A percentile compares a stretch with the other conserved stretches of the same genome.
phyloP scores from a whole-genome alignment of 208 protist species.

The Acanthamoeba royreba region DNA sequence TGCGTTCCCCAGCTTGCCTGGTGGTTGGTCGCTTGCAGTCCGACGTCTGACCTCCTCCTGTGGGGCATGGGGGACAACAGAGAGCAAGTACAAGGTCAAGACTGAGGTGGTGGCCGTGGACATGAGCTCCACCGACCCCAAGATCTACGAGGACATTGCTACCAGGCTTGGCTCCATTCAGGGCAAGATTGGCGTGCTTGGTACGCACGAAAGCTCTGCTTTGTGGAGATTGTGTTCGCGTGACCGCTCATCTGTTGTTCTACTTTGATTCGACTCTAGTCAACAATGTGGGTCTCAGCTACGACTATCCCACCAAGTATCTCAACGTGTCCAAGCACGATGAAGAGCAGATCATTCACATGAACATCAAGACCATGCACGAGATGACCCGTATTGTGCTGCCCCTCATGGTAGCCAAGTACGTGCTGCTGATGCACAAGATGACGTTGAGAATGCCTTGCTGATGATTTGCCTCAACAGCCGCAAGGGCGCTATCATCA shows the following conservation, averaged over 20 bases:
- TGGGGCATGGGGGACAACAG: no score
- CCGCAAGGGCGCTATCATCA: slow-evolving; percentile 82
- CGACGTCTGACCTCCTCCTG: not conserved
- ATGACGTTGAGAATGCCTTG: not conserved
- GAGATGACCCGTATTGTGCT: slow-evolving; percentile 85
- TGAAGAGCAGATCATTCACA: slow-evolving; percentile 83
- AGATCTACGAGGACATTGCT: slow-evolving; percentile 80
- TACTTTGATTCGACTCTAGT: slow-evolving; percentile 83
- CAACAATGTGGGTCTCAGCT: slow-evolving; percentile 93
- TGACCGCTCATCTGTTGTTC: no score
- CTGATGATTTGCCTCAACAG: not conserved
- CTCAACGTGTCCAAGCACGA: slow-evolving; percentile 79
- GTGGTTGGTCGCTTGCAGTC: not conserved
- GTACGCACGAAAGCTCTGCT: no score
- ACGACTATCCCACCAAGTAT: slow-evolving; percentile 89
- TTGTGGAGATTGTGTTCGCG: no score
- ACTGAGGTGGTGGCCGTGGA: slow-evolving; percentile 85
- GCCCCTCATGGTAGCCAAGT: slow-evolving; percentile 77
- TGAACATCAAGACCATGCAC: slow-evolving; percentile 86
- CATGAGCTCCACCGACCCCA: slow-evolving; percentile 75
- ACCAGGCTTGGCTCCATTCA: not conserved
- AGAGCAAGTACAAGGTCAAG: slow-evolving; percentile 76
- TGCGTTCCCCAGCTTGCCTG: no score
- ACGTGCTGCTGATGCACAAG: not conserved
- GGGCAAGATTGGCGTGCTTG: no score